Percentiles rank a stretch among this genome's conserved stretches.
These are phyloP conservation scores for Orbilia brochopaga DNA, from an alignment of 2,329 filamentous ascomycete species.

Conservation along the genomic window DNA sequence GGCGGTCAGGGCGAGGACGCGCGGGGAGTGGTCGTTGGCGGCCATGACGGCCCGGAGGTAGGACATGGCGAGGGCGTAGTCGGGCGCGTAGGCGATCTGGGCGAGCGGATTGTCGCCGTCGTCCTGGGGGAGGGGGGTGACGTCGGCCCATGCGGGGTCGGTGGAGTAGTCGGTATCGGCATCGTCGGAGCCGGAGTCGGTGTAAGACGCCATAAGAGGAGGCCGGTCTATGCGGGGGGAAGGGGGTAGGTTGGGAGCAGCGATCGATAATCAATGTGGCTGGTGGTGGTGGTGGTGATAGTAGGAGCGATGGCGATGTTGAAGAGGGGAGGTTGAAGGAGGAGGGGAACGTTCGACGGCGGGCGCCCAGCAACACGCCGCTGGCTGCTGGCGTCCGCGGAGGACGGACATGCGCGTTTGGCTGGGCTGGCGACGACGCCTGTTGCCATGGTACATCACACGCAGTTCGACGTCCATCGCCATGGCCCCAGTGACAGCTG, in stretches of 20 bases:
- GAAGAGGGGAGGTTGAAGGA: neutral
- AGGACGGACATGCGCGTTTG: neutral
- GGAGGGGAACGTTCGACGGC: neutral
- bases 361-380: neutral
- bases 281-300: neutral
- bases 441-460: neutral
- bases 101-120: conserved; percentile 85
- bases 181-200: conserved; percentile 20
- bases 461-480: no score
- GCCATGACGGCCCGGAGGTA: conserved; percentile 96
- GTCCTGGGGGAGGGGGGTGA: conserved; percentile 79
- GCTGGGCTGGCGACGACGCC: neutral
- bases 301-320: neutral
- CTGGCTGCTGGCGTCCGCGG: neutral
- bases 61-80: conserved; percentile 89
- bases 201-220: conserved; percentile 20
- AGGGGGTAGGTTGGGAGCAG: neutral
- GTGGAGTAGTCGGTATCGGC: conserved; percentile 35
- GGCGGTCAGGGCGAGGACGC: conserved; percentile 80
- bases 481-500: neutral
- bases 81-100: conserved; percentile 86
- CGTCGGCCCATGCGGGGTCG: conserved; percentile 73
- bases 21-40: conserved; percentile 77
- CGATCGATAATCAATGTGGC: neutral
- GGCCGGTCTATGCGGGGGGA: neutral